These are phyloP conservation scores for Antitrichia curtipendula DNA, from an alignment of 225 moss, liverwort and hornwort species.

Conservation along the genomic window DNA sequence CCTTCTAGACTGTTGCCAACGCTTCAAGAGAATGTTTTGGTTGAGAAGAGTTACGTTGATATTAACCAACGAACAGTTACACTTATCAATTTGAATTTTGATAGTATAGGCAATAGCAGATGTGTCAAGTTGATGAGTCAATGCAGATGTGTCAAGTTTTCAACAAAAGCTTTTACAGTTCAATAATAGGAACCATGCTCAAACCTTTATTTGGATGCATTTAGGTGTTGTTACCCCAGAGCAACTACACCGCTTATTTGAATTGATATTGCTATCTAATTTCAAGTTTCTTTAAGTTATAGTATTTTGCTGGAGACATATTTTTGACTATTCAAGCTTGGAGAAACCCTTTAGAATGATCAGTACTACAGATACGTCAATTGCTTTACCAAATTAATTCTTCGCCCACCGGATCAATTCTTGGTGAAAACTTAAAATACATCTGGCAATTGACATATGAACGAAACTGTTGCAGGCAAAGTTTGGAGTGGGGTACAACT, in stretches of 20 bases:
- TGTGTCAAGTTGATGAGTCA: no score
- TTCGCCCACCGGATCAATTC: no score
- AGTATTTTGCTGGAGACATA: not conserved
- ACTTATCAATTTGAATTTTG: not conserved
- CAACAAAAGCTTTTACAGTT: not conserved
- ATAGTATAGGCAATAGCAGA: no score
- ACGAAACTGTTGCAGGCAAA: slow-evolving; percentile 45
- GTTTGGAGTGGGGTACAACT: slow-evolving; percentile 89
- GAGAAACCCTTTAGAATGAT: not conserved
- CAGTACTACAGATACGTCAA: not conserved
- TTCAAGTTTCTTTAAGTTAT: no score
- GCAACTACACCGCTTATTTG: not conserved
- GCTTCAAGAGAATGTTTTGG: not conserved
- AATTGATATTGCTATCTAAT: not conserved
- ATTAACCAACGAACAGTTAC: not conserved
- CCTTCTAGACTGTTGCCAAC: no score
- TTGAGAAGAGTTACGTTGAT: not conserved
- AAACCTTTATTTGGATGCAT: not conserved
- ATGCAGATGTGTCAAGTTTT: no score
- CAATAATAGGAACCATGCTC: not conserved
- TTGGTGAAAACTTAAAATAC: no score
- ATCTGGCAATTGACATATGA: no score
- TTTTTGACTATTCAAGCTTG: not conserved
- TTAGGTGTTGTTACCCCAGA: not conserved
- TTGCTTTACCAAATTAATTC: no score